Conservation (phyloP, 176 grass and related monocot species). For the Zoysia japonica region DNA sequence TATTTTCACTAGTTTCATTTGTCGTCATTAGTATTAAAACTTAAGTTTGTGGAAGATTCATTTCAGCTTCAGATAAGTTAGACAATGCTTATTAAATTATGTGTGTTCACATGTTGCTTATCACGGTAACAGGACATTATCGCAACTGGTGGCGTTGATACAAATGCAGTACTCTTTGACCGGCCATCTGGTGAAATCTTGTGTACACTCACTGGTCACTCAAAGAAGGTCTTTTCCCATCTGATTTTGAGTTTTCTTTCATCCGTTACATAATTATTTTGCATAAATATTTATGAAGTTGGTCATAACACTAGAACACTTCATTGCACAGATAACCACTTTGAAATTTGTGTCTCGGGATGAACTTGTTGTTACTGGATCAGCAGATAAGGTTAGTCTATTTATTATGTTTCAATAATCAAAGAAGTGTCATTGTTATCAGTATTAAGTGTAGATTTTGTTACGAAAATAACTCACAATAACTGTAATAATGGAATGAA, state of each 20-base stretch:
- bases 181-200: slow-evolving; percentile 89
- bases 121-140: slow-evolving; percentile 71
- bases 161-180: slow-evolving; percentile 94
- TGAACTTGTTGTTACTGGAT: not conserved
- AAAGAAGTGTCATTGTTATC: slow-evolving; percentile 2
- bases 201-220: slow-evolving; percentile 88
- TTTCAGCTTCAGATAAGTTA: slow-evolving; percentile 16
- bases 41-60: slow-evolving; percentile 2
- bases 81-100: slow-evolving; percentile 14
- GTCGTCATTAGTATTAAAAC: not conserved
- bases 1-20: slow-evolving; percentile 1
- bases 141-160: slow-evolving; percentile 89
- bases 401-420: not conserved
- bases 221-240: slow-evolving; percentile 73
- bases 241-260: slow-evolving; percentile 26
- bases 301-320: slow-evolving; percentile 6
- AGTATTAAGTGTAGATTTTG: not conserved
- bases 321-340: not conserved
- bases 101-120: slow-evolving; percentile 34
- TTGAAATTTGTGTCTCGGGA: not conserved
- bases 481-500: too few species aligned
- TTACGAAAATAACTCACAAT: too few species aligned
- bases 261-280: not conserved
- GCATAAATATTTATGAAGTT: slow-evolving; percentile 7
- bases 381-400: slow-evolving; percentile 53